Conservation (phyloP, 1,284 basidiomycete species). For the Leccinum griseonigrum region DNA sequence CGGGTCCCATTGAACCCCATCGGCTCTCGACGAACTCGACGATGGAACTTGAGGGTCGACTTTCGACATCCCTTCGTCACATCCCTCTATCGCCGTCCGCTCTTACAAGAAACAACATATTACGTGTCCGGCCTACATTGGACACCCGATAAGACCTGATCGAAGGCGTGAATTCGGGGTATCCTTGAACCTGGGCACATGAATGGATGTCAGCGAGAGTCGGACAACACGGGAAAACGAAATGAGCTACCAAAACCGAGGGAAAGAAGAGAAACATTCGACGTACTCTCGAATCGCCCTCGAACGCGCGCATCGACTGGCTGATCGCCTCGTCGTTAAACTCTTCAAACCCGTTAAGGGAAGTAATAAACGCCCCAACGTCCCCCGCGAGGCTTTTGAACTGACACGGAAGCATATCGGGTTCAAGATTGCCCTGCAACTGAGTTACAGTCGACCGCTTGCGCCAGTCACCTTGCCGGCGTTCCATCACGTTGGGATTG, state of each 20-base stretch:
- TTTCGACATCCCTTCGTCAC: not conserved
- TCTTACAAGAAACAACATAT: constrained; percentile 13
- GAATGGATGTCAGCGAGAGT: too few species aligned
- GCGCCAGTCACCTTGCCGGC: constrained; percentile 20
- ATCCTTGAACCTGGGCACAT: too few species aligned
- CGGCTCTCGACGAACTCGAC: too few species aligned
- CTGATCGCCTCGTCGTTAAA: constrained; percentile 55
- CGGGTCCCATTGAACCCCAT: too few species aligned
- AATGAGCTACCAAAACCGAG: not conserved
- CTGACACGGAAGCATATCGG: constrained; percentile 33
- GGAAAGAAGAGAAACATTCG: not conserved
- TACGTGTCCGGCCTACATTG: constrained; percentile 27
- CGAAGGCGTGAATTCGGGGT: too few species aligned
- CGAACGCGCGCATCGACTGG: constrained; percentile 46
- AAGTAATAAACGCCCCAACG: constrained; percentile 47
- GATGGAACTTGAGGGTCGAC: too few species aligned
- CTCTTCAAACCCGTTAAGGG: constrained; percentile 53
- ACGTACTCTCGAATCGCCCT: constrained; percentile 47
- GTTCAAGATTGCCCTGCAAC: constrained; percentile 25
- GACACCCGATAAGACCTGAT: constrained; percentile 19
- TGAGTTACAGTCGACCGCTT: constrained; percentile 14
- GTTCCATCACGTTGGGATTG: constrained; percentile 33
- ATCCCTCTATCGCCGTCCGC: constrained; percentile 21
- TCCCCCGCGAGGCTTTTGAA: constrained; percentile 45
- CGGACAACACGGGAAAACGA: not conserved